phyloP scores from a whole-genome alignment of 495 filamentous ascomycete genomes.

The Emericellopsis terricola region DNA sequence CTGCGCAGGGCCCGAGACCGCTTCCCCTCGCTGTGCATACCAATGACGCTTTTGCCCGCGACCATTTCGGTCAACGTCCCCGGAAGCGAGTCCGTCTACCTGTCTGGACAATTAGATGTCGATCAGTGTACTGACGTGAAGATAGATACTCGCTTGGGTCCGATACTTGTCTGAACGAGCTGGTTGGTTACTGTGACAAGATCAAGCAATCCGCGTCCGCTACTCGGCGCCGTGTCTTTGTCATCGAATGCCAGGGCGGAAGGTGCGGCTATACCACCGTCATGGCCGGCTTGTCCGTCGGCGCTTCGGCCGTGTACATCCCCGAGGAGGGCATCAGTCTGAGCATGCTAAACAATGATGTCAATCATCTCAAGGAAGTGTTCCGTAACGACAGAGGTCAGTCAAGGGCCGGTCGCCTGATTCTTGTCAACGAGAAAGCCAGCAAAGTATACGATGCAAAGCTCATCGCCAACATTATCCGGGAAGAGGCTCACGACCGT shows the following conservation, averaged over 20 bases:
- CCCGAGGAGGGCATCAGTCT: constrained; percentile 93
- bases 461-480: constrained; percentile 87
- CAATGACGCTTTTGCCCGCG: constrained; percentile 82
- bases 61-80: constrained; percentile 98
- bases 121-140: too few species aligned
- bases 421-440: constrained; percentile 85
- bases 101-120: too few species aligned
- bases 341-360: constrained; percentile 81
- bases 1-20: constrained; percentile 60
- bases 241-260: constrained; percentile 94
- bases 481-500: constrained; percentile 74
- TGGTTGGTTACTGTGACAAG: constrained; percentile 89
- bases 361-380: constrained; percentile 70
- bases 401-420: constrained; percentile 80
- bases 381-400: constrained; percentile 80
- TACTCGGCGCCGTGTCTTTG: constrained; percentile 81
- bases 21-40: constrained; percentile 78
- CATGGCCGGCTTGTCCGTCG: constrained; percentile 72
- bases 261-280: constrained; percentile 89
- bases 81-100: constrained; percentile 86
- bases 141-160: constrained; percentile 94
- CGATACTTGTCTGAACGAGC: constrained; percentile 94
- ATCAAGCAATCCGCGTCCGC: constrained; percentile 94
- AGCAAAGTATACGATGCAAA: constrained; percentile 81
- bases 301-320: constrained; percentile 90